These are phyloP conservation scores for Fagopyrum homotropicum DNA, from an alignment of 148 eudicot species.

Conservation along the genomic window DNA sequence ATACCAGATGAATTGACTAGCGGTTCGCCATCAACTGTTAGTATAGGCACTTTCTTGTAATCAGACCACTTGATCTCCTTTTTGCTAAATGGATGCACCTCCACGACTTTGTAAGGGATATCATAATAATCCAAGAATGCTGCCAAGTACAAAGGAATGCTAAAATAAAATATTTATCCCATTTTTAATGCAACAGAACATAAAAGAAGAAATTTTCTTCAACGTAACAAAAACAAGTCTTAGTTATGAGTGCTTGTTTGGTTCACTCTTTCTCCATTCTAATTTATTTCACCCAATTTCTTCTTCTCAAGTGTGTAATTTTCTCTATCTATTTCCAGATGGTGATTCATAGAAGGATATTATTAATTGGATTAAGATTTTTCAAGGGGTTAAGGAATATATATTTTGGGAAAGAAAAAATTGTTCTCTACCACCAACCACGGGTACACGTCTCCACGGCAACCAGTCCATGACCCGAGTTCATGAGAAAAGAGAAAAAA, in stretches of 20 bases:
- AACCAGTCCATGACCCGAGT: not conserved
- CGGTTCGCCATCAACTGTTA: slow-evolving; percentile 83
- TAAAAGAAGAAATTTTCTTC: not conserved
- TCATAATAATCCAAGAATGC: slow-evolving; percentile 86
- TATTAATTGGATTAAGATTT: no score
- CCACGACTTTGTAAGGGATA: slow-evolving; percentile 87
- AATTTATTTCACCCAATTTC: not conserved
- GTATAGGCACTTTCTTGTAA: slow-evolving; percentile 84
- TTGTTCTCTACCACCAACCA: not conserved
- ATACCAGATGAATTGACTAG: slow-evolving; percentile 91
- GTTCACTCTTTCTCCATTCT: not conserved
- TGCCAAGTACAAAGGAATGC: slow-evolving; percentile 20
- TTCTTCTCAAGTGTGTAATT: not conserved
- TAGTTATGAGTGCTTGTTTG: not conserved
- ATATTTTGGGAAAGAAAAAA: no score
- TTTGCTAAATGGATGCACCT: slow-evolving; percentile 90
- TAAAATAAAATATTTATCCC: not conserved
- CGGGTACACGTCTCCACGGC: not conserved
- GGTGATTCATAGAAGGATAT: no score
- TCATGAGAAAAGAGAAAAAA: not conserved
- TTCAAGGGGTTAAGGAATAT: no score
- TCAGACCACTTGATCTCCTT: slow-evolving; percentile 98
- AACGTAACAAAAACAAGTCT: not conserved
- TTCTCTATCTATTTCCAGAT: not conserved
- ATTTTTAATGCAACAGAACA: not conserved